phyloP scores from a whole-genome alignment of 768 basidiomycete genomes.

The Coprinopsis sp. region DNA sequence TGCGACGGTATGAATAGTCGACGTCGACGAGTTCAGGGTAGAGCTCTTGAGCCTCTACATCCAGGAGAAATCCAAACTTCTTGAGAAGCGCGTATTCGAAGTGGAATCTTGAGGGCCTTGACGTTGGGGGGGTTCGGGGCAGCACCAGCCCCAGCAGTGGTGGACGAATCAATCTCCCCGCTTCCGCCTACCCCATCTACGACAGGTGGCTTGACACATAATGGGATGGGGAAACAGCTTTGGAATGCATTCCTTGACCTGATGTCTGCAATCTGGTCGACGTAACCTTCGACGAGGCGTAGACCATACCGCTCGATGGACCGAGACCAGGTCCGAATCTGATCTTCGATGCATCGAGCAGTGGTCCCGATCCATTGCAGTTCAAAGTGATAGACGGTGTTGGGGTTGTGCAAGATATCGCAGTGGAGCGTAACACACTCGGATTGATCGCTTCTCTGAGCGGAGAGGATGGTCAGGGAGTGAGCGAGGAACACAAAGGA shows the following conservation, averaged over 20 bases:
- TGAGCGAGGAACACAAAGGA: neutral
- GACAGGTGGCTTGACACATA: slow-evolving; percentile 71
- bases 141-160: too few species aligned
- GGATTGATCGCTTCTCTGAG: slow-evolving; percentile 77
- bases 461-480: neutral
- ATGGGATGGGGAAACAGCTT: slow-evolving; percentile 77
- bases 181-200: slow-evolving; percentile 61
- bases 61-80: slow-evolving; percentile 77
- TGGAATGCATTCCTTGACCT: slow-evolving; percentile 86
- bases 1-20: slow-evolving; percentile 83
- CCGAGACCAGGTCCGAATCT: slow-evolving; percentile 75
- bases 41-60: slow-evolving; percentile 71
- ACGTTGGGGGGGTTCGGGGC: too few species aligned
- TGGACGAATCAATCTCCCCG: too few species aligned
- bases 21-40: slow-evolving; percentile 84
- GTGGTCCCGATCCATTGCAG: slow-evolving; percentile 96
- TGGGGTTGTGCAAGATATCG: slow-evolving; percentile 92
- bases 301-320: slow-evolving; percentile 86
- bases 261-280: slow-evolving; percentile 87
- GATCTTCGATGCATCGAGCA: slow-evolving; percentile 86
- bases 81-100: slow-evolving; percentile 78
- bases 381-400: slow-evolving; percentile 95
- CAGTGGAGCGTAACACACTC: slow-evolving; percentile 87
- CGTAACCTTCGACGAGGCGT: slow-evolving; percentile 89
- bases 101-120: slow-evolving; percentile 69